Conservation (phyloP, 2,329 filamentous ascomycete genomes). For the Epichloe amarillans region DNA sequence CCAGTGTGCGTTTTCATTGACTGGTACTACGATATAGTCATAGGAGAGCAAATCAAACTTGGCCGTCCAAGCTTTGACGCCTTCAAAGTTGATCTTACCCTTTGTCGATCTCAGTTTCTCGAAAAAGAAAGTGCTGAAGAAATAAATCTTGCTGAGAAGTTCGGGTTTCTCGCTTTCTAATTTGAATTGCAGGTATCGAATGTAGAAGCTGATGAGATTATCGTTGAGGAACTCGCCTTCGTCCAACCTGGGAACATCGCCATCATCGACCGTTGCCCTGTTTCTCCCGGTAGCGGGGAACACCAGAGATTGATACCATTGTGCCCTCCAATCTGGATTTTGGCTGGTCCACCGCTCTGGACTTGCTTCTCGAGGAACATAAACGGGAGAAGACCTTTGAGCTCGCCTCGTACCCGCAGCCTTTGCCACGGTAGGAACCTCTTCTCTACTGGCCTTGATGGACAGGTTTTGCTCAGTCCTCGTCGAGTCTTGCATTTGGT, state of each 20-base stretch:
- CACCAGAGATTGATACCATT: conserved; percentile 46
- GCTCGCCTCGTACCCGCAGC: conserved; percentile 13
- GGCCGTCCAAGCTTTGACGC: conserved; percentile 77
- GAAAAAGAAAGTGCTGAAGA: conserved; percentile 96
- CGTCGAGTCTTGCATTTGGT: conserved; percentile 2
- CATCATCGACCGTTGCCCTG: conserved; percentile 51
- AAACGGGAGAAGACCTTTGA: conserved; percentile 10
- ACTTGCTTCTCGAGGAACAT: conserved; percentile 5
- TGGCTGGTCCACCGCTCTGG: conserved; percentile 33
- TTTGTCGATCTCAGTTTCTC: conserved; percentile 54
- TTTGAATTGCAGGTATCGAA: conserved; percentile 56
- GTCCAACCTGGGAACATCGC: conserved; percentile 66
- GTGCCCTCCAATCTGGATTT: conserved; percentile 36
- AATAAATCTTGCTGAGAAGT: conserved; percentile 55
- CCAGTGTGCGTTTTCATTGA: conserved; percentile 84
- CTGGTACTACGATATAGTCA: conserved; percentile 82
- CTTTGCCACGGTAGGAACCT: background rate
- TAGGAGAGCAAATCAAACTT: conserved; percentile 73
- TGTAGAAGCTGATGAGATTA: conserved; percentile 79
- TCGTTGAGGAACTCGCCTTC: conserved; percentile 86
- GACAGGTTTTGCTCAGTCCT: background rate
- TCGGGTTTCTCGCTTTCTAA: conserved; percentile 41
- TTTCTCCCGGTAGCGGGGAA: conserved; percentile 46
- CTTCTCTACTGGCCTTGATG: background rate
- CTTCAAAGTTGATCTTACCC: conserved; percentile 65